Evolutionary conservation across 129 eudicot species (phyloP), one percentile per base, ranked within the genome.

Genomic region (Centaurea solstitialis): DNA sequence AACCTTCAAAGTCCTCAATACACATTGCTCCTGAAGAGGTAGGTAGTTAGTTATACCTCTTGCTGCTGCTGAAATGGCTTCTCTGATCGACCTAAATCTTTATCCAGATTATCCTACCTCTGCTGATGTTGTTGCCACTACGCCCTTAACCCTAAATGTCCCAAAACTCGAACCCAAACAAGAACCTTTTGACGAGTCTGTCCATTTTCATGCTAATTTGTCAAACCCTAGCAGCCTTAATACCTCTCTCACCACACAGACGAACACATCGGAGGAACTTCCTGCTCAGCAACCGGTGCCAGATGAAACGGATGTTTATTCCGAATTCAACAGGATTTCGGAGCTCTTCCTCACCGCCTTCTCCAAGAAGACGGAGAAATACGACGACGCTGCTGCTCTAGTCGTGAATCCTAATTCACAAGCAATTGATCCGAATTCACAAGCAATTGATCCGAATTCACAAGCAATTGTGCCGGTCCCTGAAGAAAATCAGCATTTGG

Each of bases 111-210:
- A 85, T 30, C 77, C 87, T 59, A 0, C 83, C 4, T 5, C 76
- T 1, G 28, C 66, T 75, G 18, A 74, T 70, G 65, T 22, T 75
- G 18, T 76, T 70, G 65, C 65, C 9, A n/a, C 53, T 43, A 47
- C 76, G 0, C 24, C 68, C 76, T 74, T 68, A 43, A 74, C 82
- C 67, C 77, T 68, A 43, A 57, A n/a, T 39, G 53, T 75, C 72
- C 92, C 93, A 3, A 94, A 84, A 79, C 71, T 84, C 33, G 97
- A 94, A 77, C 97, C 98, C 4, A 88, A 85, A 76, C 86, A 88
- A n/a, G 94, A 89, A 78, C 89, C 91, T 0, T 41, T 86, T 2
- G 94, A 90, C 41, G 91, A 87, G 2, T 2, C 30, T 0, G 2
- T 2, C 2, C 30, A 26, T 1, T 26, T 6, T 26, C 67, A 39